Conservation (phyloP, 768 basidiomycete species). For the Tylopilus plumbeoviolaceoides region DNA sequence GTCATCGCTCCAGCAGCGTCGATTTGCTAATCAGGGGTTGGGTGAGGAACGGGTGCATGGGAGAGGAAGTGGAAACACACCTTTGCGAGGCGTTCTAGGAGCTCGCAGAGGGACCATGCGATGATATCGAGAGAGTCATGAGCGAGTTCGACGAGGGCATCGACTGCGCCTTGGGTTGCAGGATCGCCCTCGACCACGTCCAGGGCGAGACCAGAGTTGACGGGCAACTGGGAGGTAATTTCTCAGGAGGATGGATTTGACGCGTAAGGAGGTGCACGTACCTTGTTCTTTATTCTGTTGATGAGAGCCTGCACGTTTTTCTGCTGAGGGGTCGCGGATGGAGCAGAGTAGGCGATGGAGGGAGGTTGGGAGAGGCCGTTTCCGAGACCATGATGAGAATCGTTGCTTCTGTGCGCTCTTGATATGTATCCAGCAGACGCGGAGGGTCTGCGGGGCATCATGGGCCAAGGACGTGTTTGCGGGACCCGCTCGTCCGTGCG, state of each 20-base stretch:
- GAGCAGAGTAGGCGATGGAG: conserved; percentile 35
- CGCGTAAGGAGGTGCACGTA: conserved; percentile 27
- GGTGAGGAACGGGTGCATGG: conserved; percentile 8
- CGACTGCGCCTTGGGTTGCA: conserved; percentile 70
- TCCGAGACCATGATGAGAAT: conserved; percentile 47
- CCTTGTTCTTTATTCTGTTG: conserved; percentile 78
- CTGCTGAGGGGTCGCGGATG: conserved; percentile 61
- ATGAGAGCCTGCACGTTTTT: conserved; percentile 80
- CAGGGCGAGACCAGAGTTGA: conserved; percentile 72
- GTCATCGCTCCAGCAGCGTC: conserved; percentile 49
- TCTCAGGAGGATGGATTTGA: neutral
- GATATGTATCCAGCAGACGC: conserved; percentile 48
- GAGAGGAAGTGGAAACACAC: conserved; percentile 36
- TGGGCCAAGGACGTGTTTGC: conserved; percentile 7
- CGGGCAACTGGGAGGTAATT: conserved; percentile 59
- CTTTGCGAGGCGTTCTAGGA: conserved; percentile 74
- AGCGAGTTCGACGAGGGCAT: conserved; percentile 77
- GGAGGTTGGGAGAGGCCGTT: conserved; percentile 32
- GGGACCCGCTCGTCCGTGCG: conserved; percentile 17
- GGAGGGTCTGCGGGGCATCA: conserved; percentile 62
- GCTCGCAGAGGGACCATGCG: conserved; percentile 69
- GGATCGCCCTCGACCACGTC: conserved; percentile 72
- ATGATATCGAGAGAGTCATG: conserved; percentile 77
- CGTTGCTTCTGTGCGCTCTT: conserved; percentile 59
- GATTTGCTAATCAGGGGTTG: conserved; percentile 42